phyloP scores from a whole-genome alignment of 2,329 filamentous ascomycete species.

The Fusarium pseudonygamai region DNA sequence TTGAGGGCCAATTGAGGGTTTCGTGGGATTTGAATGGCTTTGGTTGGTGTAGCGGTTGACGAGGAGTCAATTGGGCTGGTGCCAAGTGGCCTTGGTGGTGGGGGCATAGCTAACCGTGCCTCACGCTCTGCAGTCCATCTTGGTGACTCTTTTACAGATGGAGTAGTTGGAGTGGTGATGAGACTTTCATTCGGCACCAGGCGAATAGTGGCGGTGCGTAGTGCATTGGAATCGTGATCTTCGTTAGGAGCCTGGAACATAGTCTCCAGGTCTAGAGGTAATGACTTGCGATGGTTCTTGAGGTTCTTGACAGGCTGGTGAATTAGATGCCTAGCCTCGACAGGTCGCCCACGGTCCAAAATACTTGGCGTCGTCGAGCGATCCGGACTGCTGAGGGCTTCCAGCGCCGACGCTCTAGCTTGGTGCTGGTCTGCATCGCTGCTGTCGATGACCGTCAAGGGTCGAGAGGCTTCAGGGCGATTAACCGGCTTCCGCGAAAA shows the following conservation, averaged over 20 bases:
- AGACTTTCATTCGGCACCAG: background rate
- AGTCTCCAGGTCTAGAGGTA: constrained; percentile 19
- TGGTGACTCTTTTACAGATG: background rate
- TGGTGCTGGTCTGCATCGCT: background rate
- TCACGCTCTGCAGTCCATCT: background rate
- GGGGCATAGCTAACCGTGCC: constrained; percentile 2
- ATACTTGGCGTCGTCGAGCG: background rate
- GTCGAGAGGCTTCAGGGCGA: background rate
- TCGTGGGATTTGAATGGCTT: background rate
- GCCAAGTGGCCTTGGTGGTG: background rate
- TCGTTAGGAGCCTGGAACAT: background rate
- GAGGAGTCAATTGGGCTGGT: background rate
- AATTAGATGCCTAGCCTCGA: constrained; percentile 22
- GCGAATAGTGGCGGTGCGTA: background rate
- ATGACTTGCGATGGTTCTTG: constrained; percentile 17
- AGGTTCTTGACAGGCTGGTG: constrained; percentile 1
- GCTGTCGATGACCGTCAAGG: background rate
- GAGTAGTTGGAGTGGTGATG: background rate
- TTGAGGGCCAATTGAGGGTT: background rate
- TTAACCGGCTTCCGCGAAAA: background rate
- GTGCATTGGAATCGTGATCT: background rate
- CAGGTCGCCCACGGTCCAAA: constrained; percentile 13
- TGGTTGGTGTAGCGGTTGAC: background rate
- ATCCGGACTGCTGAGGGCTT: background rate
- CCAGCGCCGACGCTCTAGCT: background rate